phyloP scores from a whole-genome alignment of 2,329 filamentous ascomycete genomes.

The Neopestalotiopsis rosae region DNA sequence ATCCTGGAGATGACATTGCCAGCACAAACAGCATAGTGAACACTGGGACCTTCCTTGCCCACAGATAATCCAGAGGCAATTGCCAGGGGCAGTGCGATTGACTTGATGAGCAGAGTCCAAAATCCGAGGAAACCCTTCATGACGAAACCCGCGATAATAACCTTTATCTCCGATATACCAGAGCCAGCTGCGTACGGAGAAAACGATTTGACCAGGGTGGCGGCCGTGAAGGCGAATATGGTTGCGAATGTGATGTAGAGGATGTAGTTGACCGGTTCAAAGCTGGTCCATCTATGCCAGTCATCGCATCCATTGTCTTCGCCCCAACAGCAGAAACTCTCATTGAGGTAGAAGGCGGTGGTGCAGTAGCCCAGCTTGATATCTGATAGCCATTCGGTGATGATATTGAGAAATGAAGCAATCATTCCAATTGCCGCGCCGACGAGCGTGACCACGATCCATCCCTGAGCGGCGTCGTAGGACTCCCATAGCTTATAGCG shows the following conservation, averaged over 20 bases:
- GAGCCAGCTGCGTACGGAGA: conserved; percentile 96
- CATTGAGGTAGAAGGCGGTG: conserved; percentile 95
- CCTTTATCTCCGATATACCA: conserved; percentile 98
- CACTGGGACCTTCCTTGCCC: conserved; percentile 95
- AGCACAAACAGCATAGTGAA: conserved; percentile 98
- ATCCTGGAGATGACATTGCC: conserved; percentile 94
- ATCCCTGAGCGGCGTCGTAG: conserved; percentile 95
- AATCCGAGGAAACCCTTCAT: conserved; percentile 98
- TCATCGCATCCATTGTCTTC: conserved; percentile 86
- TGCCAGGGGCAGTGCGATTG: conserved; percentile 84
- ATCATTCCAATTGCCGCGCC: conserved; percentile 92
- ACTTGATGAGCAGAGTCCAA: conserved; percentile 94
- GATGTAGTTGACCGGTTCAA: conserved; percentile 81
- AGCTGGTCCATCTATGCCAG: conserved; percentile 88
- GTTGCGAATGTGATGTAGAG: conserved; percentile 86
- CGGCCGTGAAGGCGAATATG: conserved; percentile 81
- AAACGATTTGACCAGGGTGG: conserved; percentile 85
- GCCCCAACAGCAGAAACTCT: conserved; percentile 98
- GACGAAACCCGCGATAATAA: conserved; percentile 97
- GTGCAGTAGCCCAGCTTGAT: conserved; percentile 96
- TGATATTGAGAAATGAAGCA: conserved; percentile 90
- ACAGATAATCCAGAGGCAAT: conserved; percentile 95
- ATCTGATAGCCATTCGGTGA: conserved; percentile 96
- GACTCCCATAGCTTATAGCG: conserved; percentile 80
- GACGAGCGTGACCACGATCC: conserved; percentile 96